A percentile compares a stretch with the other conserved stretches of the same genome.
phyloP scores from a whole-genome alignment of 352 stramenopile species.

The Phytopythium vexans region DNA sequence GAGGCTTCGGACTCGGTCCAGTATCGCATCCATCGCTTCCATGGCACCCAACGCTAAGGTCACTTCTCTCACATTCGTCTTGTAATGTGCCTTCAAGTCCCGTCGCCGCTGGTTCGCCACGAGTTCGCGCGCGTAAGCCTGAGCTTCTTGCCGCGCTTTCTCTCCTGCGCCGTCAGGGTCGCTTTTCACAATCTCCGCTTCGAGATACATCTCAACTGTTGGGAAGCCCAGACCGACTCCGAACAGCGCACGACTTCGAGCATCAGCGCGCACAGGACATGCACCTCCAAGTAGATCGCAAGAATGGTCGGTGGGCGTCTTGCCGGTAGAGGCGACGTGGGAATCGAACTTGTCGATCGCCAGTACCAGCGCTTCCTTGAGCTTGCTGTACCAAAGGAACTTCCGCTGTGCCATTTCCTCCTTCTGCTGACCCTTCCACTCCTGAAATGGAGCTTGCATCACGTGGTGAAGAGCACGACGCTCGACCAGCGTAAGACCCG shows the following conservation, averaged over 20 bases:
- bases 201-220: constrained; percentile 30
- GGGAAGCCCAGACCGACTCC: constrained; percentile 46
- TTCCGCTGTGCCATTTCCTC: constrained; percentile 84
- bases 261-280: constrained; percentile 52
- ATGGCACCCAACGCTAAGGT: constrained; percentile 53
- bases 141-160: constrained; percentile 55
- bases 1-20: constrained; percentile 30
- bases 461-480: constrained; percentile 83
- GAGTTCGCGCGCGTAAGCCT: constrained; percentile 40
- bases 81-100: constrained; percentile 61
- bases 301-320: constrained; percentile 7
- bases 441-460: constrained; percentile 39
- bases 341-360: constrained; percentile 27
- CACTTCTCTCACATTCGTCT: constrained; percentile 42
- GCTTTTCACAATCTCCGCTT: constrained; percentile 66
- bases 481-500: constrained; percentile 77
- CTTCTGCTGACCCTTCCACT: constrained; percentile 78
- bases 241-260: constrained; percentile 43
- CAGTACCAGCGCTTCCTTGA: constrained; percentile 54
- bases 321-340: constrained; percentile 15
- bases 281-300: constrained; percentile 40
- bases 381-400: constrained; percentile 78
- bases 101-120: constrained; percentile 42
- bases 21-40: constrained; percentile 52
- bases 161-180: constrained; percentile 60